These are phyloP conservation scores for Hanseniaspora lachancei DNA, from an alignment of 805 yeast species.

Conservation along the genomic window DNA sequence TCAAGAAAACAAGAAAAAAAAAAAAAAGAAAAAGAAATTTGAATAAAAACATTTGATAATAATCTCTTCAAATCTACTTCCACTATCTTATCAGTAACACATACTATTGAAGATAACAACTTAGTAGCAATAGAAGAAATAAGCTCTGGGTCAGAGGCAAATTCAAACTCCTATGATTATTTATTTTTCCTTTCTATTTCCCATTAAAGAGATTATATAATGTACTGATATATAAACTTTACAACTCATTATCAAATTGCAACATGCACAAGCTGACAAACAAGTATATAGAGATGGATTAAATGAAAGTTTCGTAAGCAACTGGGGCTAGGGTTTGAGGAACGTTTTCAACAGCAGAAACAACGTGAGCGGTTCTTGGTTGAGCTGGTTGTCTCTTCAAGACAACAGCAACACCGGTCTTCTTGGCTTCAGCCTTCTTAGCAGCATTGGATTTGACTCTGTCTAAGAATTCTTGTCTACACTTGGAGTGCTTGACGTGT, in stretches of 20 bases:
- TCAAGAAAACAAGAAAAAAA: no score
- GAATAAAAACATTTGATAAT: no score
- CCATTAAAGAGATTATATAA: background rate
- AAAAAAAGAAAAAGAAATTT: no score
- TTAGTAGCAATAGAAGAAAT: background rate
- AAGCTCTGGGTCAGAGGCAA: no score
- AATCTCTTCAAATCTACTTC: no score
- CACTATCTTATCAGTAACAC: no score
- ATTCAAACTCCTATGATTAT: background rate
- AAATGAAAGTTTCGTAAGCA: slow-evolving; percentile 99
- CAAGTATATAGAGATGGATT: slow-evolving; percentile 29
- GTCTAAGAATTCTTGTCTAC: slow-evolving; percentile 97
- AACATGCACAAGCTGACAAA: background rate
- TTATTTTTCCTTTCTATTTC: slow-evolving; percentile 8
- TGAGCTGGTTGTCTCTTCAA: slow-evolving; percentile 97
- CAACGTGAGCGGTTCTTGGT: slow-evolving; percentile 88
- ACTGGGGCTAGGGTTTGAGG: slow-evolving; percentile 98
- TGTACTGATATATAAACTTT: slow-evolving; percentile 3
- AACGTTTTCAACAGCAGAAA: slow-evolving; percentile 66
- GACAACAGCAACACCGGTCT: slow-evolving; percentile 75
- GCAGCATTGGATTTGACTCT: slow-evolving; percentile 97
- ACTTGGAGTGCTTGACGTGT: slow-evolving; percentile 98
- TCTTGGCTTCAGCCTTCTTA: slow-evolving; percentile 86
- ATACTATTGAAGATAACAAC: no score
- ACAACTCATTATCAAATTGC: background rate